phyloP scores from a whole-genome alignment of 208 protist genomes.

The Acanthamoeba lenticulata region DNA sequence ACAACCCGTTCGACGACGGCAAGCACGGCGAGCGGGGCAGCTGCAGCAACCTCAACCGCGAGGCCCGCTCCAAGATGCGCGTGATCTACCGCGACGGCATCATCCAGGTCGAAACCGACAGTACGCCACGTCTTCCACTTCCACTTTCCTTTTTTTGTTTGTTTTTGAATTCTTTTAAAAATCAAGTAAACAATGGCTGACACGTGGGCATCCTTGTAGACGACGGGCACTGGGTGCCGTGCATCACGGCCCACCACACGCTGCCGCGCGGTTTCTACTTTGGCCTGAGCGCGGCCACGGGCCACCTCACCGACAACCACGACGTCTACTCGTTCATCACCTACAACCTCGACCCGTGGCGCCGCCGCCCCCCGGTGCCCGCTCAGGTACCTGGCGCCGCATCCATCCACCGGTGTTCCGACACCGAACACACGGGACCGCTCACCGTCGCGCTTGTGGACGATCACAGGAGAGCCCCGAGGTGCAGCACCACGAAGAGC shows the following conservation, averaged over 20 bases:
- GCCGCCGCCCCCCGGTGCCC: conserved; percentile 30
- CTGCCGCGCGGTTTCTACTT: conserved; percentile 67
- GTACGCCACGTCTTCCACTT: background rate
- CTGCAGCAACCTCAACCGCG: background rate
- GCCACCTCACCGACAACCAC: conserved; percentile 75
- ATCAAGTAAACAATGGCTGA: background rate
- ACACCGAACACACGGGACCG: too few species aligned
- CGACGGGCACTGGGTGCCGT: conserved; percentile 40
- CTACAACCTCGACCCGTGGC: conserved; percentile 62
- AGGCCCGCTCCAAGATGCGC: background rate
- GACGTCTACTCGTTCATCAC: conserved; percentile 76
- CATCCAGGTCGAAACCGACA: conserved; percentile 15
- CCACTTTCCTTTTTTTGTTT: background rate
- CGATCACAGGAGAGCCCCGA: too few species aligned
- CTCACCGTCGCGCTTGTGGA: too few species aligned
- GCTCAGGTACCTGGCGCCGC: background rate
- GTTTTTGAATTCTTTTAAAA: background rate
- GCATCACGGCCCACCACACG: conserved; percentile 70
- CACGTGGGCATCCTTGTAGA: background rate
- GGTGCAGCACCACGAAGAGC: too few species aligned
- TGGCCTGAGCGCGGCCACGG: conserved; percentile 2
- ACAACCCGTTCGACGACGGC: background rate
- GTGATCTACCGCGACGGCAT: background rate
- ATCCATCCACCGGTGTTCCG: background rate
- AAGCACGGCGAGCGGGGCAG: background rate